phyloP scores from a whole-genome alignment of 306 rosid species.

The Ziziphus jujuba region DNA sequence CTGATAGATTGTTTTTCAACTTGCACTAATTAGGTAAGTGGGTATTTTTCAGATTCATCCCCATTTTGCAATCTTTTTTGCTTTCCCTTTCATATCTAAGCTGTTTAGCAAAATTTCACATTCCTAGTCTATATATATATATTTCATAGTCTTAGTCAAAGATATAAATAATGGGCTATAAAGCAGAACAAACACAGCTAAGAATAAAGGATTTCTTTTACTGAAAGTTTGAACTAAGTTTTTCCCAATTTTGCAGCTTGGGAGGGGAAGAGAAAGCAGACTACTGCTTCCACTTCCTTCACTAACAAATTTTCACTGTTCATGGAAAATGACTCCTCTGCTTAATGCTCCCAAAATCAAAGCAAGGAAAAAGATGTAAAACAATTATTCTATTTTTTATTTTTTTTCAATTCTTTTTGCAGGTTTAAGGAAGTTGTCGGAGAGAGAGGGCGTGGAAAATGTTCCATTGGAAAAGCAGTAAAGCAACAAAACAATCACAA shows the following conservation, averaged over 20 bases:
- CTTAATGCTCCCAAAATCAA: constrained; percentile 50
- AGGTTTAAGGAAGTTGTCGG: constrained; percentile 40
- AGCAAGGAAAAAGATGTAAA: constrained; percentile 46
- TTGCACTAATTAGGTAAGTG: constrained; percentile 33
- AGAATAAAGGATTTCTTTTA: constrained; percentile 21
- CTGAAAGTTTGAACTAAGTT: constrained; percentile 21
- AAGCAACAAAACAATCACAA: constrained; percentile 22
- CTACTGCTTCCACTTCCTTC: constrained; percentile 10
- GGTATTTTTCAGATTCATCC: constrained; percentile 35
- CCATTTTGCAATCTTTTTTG: not conserved
- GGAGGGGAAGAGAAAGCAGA: constrained; percentile 6
- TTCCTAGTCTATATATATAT: constrained; percentile 13
- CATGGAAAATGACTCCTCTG: constrained; percentile 52
- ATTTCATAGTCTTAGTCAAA: constrained; percentile 6
- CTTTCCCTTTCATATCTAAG: constrained; percentile 19
- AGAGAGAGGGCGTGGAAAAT: constrained; percentile 6
- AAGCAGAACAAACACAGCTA: constrained; percentile 22
- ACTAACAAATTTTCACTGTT: constrained; percentile 41
- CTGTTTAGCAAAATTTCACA: constrained; percentile 3
- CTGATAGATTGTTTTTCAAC: constrained; percentile 27
- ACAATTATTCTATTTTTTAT: constrained; percentile 5
- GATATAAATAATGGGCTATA: constrained; percentile 19
- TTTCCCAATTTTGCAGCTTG: constrained; percentile 25
- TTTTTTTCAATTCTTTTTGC: constrained; percentile 33
- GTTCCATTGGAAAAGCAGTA: constrained; percentile 35